These are phyloP conservation scores for Haplosporangium sp. DNA, from an alignment of 371 early-diverging fungal genomes.

Conservation along the genomic window DNA sequence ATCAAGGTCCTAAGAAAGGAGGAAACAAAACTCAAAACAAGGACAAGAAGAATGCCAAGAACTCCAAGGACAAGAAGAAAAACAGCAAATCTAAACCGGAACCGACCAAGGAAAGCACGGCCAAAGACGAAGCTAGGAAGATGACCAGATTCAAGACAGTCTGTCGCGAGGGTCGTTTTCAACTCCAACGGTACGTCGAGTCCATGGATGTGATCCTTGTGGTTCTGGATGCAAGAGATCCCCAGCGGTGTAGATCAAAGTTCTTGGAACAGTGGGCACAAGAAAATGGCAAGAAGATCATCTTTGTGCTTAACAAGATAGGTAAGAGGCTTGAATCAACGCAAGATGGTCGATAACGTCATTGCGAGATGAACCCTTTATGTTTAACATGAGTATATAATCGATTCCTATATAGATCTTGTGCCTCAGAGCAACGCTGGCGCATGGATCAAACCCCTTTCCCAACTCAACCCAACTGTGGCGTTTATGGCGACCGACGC, in stretches of 20 bases:
- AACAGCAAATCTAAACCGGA: too few species aligned
- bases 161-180: neutral
- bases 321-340: slow-evolving; percentile 1
- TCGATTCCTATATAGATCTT: slow-evolving; percentile 4
- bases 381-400: neutral
- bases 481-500: neutral
- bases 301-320: slow-evolving; percentile 19
- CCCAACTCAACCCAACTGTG: slow-evolving; percentile 4
- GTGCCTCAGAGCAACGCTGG: slow-evolving; percentile 9
- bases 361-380: neutral
- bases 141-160: too few species aligned
- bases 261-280: slow-evolving; percentile 89
- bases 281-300: slow-evolving; percentile 68
- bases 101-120: too few species aligned
- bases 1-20: too few species aligned
- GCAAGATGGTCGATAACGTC: too few species aligned
- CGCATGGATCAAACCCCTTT: slow-evolving; percentile 10
- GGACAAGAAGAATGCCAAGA: too few species aligned
- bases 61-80: too few species aligned
- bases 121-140: too few species aligned
- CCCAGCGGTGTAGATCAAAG: slow-evolving; percentile 88
- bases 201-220: slow-evolving; percentile 95
- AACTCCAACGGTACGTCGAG: slow-evolving; percentile 91
- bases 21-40: too few species aligned
- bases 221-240: slow-evolving; percentile 98